These are phyloP conservation scores for Castanea sativa DNA, from an alignment of 306 rosid species.

Conservation along the genomic window DNA sequence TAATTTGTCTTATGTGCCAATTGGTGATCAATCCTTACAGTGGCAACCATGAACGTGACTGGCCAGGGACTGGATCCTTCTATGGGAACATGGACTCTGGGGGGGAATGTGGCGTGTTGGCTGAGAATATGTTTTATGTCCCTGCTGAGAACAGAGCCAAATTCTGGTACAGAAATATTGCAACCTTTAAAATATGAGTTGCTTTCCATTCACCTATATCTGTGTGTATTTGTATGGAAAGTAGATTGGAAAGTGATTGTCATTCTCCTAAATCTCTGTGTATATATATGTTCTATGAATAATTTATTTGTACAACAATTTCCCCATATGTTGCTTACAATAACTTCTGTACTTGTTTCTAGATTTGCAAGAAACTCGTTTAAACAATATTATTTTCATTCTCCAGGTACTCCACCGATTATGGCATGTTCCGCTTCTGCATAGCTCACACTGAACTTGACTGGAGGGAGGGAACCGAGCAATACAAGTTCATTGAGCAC, in stretches of 20 bases:
- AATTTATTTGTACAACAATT: neutral
- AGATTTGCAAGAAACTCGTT: neutral
- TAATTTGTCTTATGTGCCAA: slow-evolving; percentile 24
- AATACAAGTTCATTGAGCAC: slow-evolving; percentile 74
- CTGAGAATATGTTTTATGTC: slow-evolving; percentile 83
- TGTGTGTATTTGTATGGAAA: neutral
- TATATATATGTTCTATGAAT: neutral
- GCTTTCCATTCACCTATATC: neutral
- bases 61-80: slow-evolving; percentile 87
- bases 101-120: slow-evolving; percentile 91
- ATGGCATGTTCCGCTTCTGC: slow-evolving; percentile 96
- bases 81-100: slow-evolving; percentile 83
- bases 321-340: neutral
- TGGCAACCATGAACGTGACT: slow-evolving; percentile 98
- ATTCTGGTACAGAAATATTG: slow-evolving; percentile 55
- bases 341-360: neutral
- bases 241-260: neutral
- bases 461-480: slow-evolving; percentile 93
- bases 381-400: slow-evolving; percentile 4
- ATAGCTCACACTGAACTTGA: slow-evolving; percentile 89
- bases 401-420: slow-evolving; percentile 74
- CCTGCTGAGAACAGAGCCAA: slow-evolving; percentile 89
- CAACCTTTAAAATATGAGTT: neutral
- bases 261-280: neutral
- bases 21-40: slow-evolving; percentile 36